Evolutionary conservation across 2,329 filamentous ascomycete genomes (phyloP), one percentile per base, ranked within the genome.

Genomic region (Colletotrichum theobromicola): DNA sequence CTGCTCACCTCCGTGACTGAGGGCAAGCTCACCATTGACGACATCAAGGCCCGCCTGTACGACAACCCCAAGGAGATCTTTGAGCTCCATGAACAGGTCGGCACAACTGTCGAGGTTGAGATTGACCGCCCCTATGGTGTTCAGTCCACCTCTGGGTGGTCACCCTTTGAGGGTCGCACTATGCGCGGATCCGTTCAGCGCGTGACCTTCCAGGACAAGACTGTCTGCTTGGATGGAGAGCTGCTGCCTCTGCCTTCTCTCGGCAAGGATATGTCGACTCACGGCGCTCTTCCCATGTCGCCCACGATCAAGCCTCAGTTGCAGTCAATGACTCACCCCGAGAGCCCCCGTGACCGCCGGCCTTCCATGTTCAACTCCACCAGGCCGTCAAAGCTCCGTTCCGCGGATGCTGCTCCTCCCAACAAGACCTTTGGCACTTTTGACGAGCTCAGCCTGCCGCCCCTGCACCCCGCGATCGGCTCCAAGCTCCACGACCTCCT

Each of bases 61-160:
- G 92, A 94, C 80, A 95, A 95, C 81, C 94, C 94, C 4, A 94
- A 93, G 86, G 90, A 90, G 81, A 95, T 96, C 79, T 96, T 96
- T 78, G 94, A 96, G 85, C 89, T 96, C 65, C 94, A 96, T 77
- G 94, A 96, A 78, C 94, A 96, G 84, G 84, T 89, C n/a, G 92
- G 92, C 73, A 92, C 93, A 46, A 91, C 90, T 7, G 88, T 96
- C 42, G 94, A 96, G 85, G 89, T 94, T 26, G 94, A 95, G 84
- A 88, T 95, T 78, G 94, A 95, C 81, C 91, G 94, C 58, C 89
- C 92, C 3, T 94, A 94, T 82, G 87, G 90, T 5, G 86, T 93
- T 70, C 84, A 90, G 63, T 82, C 83, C 72, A 82, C 86, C 26
- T 78, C 86, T 37, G 83, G 85, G 26, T 95, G 92, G 93, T 94